Evolutionary conservation across 306 rosid species (phyloP).

Genomic region (Vicia faba): DNA sequence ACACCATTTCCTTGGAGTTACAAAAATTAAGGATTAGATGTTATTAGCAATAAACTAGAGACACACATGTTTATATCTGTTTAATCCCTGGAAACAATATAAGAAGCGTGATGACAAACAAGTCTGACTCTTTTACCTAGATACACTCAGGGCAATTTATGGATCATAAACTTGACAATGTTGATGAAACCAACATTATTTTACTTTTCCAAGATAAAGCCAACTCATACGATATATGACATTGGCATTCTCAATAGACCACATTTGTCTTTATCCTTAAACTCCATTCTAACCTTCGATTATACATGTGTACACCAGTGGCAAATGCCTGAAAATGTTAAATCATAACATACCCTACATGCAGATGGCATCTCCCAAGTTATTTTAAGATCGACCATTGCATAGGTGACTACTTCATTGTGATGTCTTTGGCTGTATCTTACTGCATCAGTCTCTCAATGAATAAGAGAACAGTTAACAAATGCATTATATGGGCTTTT

Average conservation of each 20-base stretch:
- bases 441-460: slow-evolving; percentile 24
- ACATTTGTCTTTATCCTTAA: slow-evolving; percentile 5
- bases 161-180: background rate
- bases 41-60: background rate
- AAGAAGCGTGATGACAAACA: slow-evolving; percentile 9
- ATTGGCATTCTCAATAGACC: background rate
- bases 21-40: background rate
- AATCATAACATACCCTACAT: slow-evolving; percentile 9
- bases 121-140: slow-evolving; percentile 6
- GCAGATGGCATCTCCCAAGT: slow-evolving; percentile 17
- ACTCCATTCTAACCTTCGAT: background rate
- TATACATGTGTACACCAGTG: background rate
- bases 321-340: background rate
- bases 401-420: slow-evolving; percentile 14
- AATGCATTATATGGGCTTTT: background rate
- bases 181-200: slow-evolving; percentile 3
- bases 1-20: slow-evolving; percentile 20
- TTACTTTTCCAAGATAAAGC: slow-evolving; percentile 3
- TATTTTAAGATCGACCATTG: background rate
- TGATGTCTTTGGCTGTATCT: background rate
- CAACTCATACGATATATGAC: background rate
- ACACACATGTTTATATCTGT: background rate
- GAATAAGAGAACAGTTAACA: background rate
- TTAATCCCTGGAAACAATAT: slow-evolving; percentile 11
- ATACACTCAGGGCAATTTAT: background rate